Evolutionary conservation across 495 filamentous ascomycete species (phyloP).

Genomic region (Aspergillus incahuasiensis): DNA sequence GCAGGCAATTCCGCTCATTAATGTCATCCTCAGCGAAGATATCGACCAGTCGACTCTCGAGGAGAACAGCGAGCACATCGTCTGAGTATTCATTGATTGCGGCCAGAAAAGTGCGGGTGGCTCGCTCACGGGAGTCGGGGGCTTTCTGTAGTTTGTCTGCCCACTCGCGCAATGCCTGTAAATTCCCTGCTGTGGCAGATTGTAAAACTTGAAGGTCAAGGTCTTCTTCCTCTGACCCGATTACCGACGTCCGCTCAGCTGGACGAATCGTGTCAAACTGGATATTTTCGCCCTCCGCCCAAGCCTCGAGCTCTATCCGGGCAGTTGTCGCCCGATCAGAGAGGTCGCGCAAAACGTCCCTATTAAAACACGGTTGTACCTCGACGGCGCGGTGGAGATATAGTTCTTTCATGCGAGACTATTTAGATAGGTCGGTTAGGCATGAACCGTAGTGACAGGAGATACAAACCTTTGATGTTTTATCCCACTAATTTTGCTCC

Average conservation of each 20-base stretch:
- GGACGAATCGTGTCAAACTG: conserved; percentile 63
- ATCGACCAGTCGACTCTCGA: conserved; percentile 78
- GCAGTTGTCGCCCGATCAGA: conserved; percentile 95
- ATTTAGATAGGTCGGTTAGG: conserved; percentile 14
- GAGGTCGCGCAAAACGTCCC: conserved; percentile 89
- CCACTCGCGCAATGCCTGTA: conserved; percentile 58
- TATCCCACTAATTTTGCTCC: conserved; percentile 71
- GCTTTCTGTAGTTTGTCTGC: conserved; percentile 49
- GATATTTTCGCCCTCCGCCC: conserved; percentile 93
- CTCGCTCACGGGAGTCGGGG: conserved; percentile 61
- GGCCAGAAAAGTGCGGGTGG: conserved; percentile 83
- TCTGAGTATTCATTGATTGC: conserved; percentile 82
- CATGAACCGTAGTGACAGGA: not conserved
- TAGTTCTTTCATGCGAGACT: conserved; percentile 94
- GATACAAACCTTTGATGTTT: conserved; percentile 79
- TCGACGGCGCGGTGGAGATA: conserved; percentile 95
- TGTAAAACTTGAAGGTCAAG: conserved; percentile 84
- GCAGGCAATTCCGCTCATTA: conserved; percentile 92
- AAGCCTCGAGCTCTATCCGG: conserved; percentile 85
- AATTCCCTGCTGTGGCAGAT: conserved; percentile 72
- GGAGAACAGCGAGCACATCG: conserved; percentile 65
- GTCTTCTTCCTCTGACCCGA: conserved; percentile 77
- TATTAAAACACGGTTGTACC: conserved; percentile 96
- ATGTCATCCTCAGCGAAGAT: conserved; percentile 91
- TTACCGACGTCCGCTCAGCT: conserved; percentile 55